Evolutionary conservation across 2,329 filamentous ascomycete species (phyloP), one percentile per base, ranked within the genome.

Genomic region (Aspergillus ochraceus): DNA sequence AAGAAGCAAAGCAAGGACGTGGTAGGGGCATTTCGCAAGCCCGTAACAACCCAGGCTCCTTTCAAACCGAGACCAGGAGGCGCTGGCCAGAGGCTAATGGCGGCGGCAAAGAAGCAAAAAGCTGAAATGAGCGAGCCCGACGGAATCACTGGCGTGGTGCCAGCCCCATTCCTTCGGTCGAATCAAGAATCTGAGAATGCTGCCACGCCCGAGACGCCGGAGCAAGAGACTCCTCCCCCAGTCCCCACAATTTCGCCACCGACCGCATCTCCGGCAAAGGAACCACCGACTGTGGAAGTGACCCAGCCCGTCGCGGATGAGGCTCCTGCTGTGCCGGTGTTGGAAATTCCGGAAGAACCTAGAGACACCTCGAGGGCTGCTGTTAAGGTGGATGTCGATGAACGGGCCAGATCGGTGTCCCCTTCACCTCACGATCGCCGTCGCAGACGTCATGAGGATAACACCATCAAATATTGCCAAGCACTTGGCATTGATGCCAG

Each of bases 11-110:
- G 84, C 63, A 84, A 82, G n/a, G 75, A 95, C 58, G 82, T 95
- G 68, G 90, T 90, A 20, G 88, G 86, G 39, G 84, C 86, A 6
- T 86, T 97, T 62, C 90, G 90, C 77, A 96, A 92, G 75, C 92
- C 92, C 24, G 92, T 91, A 0, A 86, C 83, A 57, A 86, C 89
- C 24, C 75, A 78, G 63, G 88, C 88, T 57, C 84, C 85, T 19
- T 98, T 98, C 79, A 96, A 94, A 70, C 94, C 94, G 20, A 87
- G 94, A 59, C 88, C 89, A 36, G 94, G 94, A 59, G 94, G 93
- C 64, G 93, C 92, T 22, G 92, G 88, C 54, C 92, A 96, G 62
- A 88, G 90, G 54, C 79, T 96, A 55, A 82, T 89, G 57, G 85
- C 88, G 54, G 81, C 83, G 22, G 71, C 71, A 22, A 74, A 72